These are phyloP conservation scores for Geotrichum reessii DNA, from an alignment of 1,139 yeast genomes.

Conservation along the genomic window DNA sequence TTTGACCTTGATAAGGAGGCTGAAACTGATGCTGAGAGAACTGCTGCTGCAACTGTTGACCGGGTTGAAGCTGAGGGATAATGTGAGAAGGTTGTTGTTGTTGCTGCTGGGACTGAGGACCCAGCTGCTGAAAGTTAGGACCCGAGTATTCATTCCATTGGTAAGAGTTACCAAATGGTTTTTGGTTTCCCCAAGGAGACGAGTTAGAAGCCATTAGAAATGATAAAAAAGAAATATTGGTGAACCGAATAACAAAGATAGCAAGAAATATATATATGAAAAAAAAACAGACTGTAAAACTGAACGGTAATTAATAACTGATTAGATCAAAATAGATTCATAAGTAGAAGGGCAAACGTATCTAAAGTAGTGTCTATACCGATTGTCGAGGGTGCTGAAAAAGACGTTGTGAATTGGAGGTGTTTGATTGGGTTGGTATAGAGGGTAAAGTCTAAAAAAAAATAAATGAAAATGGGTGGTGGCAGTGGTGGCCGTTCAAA, in stretches of 20 bases:
- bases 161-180: slow-evolving; percentile 23
- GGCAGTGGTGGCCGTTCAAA: not conserved
- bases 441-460: not conserved
- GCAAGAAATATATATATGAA: not conserved
- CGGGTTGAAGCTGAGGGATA: slow-evolving; percentile 9
- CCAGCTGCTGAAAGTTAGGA: slow-evolving; percentile 1
- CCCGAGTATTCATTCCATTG: slow-evolving; percentile 16
- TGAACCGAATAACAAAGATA: not conserved
- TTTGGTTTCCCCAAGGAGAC: slow-evolving; percentile 18
- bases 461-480: not conserved
- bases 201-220: slow-evolving; percentile 8
- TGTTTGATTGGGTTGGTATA: slow-evolving; percentile 4
- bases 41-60: slow-evolving; percentile 10
- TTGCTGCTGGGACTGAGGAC: slow-evolving; percentile 5
- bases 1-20: slow-evolving; percentile 5
- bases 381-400: not conserved
- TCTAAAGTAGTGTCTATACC: not conserved
- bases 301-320: not conserved
- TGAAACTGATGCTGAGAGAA: not conserved
- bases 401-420: not conserved
- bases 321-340: not conserved
- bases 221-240: not conserved
- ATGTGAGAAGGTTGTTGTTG: slow-evolving; percentile 4
- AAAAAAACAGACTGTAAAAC: not conserved
- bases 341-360: not conserved